These are phyloP conservation scores for Eimeria brunetti DNA, from an alignment of 169 alveolate species.

Conservation along the genomic window DNA sequence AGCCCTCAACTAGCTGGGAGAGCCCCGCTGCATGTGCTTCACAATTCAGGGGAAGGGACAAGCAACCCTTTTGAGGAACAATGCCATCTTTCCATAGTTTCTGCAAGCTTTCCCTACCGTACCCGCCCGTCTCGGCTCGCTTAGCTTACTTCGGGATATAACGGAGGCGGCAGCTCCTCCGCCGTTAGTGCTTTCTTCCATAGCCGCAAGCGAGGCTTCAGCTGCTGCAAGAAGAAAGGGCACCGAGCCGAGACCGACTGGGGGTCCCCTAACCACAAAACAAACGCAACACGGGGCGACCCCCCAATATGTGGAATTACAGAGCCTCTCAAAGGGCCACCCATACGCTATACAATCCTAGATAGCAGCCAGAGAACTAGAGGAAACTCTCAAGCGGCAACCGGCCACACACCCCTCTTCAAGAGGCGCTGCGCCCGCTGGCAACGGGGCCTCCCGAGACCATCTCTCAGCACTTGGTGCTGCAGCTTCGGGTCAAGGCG, in stretches of 20 bases:
- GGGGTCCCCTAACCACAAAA: slow-evolving; percentile 25
- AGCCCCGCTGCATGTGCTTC: background rate
- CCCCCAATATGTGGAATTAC: background rate
- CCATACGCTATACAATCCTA: background rate
- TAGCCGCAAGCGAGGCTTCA: slow-evolving; percentile 69
- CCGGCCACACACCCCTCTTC: slow-evolving; percentile 8
- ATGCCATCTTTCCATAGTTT: background rate
- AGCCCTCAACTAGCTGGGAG: background rate
- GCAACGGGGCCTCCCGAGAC: slow-evolving; percentile 66
- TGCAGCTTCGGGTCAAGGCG: slow-evolving; percentile 17
- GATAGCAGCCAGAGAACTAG: background rate
- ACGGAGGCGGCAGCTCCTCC: slow-evolving; percentile 78
- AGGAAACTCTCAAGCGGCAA: background rate
- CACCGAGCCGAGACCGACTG: slow-evolving; percentile 70
- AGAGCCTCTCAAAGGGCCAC: background rate
- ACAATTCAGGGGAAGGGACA: background rate
- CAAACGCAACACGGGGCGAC: background rate
- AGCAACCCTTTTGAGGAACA: background rate
- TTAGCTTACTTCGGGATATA: slow-evolving; percentile 62
- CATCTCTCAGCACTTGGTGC: slow-evolving; percentile 2
- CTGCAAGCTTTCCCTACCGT: background rate
- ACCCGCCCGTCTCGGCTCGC: background rate
- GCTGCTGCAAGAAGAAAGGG: slow-evolving; percentile 73
- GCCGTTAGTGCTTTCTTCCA: slow-evolving; percentile 70
- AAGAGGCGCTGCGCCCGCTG: slow-evolving; percentile 63